These are phyloP conservation scores for Rhodosporidiobolus odoratus DNA, from an alignment of 768 basidiomycete genomes.

Conservation along the genomic window DNA sequence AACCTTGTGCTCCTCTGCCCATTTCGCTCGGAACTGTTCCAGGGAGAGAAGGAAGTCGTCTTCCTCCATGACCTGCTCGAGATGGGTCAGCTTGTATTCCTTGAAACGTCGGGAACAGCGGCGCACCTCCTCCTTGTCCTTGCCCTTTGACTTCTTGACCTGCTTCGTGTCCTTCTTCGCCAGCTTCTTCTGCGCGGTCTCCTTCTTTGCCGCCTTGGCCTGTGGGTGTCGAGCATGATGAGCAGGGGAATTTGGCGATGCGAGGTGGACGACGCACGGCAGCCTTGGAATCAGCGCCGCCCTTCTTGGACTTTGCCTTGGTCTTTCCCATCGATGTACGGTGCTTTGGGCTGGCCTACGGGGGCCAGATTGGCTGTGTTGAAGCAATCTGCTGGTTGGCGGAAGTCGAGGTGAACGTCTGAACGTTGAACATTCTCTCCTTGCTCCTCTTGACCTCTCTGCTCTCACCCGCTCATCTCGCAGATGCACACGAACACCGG, in stretches of 20 bases:
- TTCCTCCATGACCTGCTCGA: slow-evolving; percentile 53
- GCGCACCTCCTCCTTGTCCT: slow-evolving; percentile 45
- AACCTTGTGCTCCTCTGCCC: slow-evolving; percentile 59
- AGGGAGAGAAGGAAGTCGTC: slow-evolving; percentile 75
- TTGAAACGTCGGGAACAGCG: not conserved
- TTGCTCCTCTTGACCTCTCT: not conserved
- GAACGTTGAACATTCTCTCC: not conserved
- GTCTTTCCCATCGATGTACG: not conserved
- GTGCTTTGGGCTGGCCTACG: accelerated
- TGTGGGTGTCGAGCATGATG: slow-evolving; percentile 39
- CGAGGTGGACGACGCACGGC: not conserved
- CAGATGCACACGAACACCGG: no score
- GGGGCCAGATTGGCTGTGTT: not conserved
- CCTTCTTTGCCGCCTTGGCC: slow-evolving; percentile 54
- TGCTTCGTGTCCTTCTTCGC: slow-evolving; percentile 57
- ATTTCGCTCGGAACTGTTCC: slow-evolving; percentile 63
- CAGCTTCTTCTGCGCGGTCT: slow-evolving; percentile 55
- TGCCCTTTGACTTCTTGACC: slow-evolving; percentile 47
- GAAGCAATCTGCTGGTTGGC: no score
- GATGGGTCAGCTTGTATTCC: not conserved
- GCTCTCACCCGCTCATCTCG: not conserved
- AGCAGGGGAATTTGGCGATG: not conserved
- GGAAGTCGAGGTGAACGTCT: not conserved
- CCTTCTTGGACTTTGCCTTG: slow-evolving; percentile 11
- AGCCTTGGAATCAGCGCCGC: not conserved